These are phyloP conservation scores for Pseudonitzschia pungens DNA, from an alignment of 108 stramenopile species.

Conservation along the genomic window DNA sequence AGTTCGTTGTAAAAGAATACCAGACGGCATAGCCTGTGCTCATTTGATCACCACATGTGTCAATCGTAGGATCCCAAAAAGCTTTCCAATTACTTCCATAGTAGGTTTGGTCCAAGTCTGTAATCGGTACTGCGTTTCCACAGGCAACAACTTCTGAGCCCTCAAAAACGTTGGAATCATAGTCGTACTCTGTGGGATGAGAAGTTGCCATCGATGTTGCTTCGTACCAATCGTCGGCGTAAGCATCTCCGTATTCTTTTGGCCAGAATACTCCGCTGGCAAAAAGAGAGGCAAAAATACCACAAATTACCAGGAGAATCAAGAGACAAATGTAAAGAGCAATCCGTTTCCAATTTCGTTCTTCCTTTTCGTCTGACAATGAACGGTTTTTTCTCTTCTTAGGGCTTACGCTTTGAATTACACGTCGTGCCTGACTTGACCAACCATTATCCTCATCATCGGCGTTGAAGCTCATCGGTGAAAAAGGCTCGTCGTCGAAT, in stretches of 20 bases:
- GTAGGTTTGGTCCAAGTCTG: slow-evolving; percentile 12
- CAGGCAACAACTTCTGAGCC: slow-evolving; percentile 16
- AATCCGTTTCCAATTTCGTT: not conserved
- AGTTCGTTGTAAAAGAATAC: slow-evolving; percentile 15
- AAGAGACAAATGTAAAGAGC: not conserved
- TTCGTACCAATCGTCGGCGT: not conserved
- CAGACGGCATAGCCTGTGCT: slow-evolving; percentile 23
- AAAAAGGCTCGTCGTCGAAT: slow-evolving; percentile 11
- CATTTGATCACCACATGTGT: slow-evolving; percentile 39
- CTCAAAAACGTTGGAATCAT: slow-evolving; percentile 14
- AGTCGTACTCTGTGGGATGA: slow-evolving; percentile 1
- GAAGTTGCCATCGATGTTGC: not conserved
- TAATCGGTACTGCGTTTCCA: slow-evolving; percentile 13
- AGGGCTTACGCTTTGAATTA: not conserved
- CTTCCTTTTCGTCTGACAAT: slow-evolving; percentile 3
- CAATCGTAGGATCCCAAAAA: slow-evolving; percentile 21
- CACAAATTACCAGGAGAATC: not conserved
- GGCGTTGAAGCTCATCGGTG: not conserved
- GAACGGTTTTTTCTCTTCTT: not conserved
- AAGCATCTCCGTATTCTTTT: not conserved
- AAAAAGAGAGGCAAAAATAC: slow-evolving; percentile 3
- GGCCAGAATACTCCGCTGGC: slow-evolving; percentile 12
- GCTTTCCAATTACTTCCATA: slow-evolving; percentile 12
- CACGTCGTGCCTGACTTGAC: not conserved
- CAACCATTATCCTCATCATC: not conserved